Evolutionary conservation across 441 rosid species (phyloP).

Genomic region (Aquilaria agallochum): DNA sequence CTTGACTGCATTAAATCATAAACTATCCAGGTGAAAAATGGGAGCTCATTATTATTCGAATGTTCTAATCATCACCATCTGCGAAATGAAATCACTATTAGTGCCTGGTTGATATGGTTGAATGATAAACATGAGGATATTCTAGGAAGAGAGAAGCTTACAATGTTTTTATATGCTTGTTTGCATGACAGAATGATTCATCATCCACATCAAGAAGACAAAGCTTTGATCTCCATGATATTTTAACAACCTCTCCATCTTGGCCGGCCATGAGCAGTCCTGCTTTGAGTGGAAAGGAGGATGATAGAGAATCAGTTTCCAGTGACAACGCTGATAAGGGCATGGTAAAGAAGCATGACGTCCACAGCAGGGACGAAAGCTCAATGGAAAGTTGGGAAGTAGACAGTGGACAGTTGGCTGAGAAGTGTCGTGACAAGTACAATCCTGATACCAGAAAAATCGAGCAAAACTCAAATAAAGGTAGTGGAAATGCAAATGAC

Average conservation of each 20-base stretch:
- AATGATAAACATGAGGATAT: too few species aligned
- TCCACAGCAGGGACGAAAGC: conserved; percentile 22
- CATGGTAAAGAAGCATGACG: conserved; percentile 42
- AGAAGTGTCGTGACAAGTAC: conserved; percentile 30
- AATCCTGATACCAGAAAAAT: conserved; percentile 29
- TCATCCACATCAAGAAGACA: conserved; percentile 39
- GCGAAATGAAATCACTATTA: background rate
- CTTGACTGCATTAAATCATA: too few species aligned
- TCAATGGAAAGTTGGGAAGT: conserved; percentile 18
- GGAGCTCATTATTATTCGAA: too few species aligned
- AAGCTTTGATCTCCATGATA: conserved; percentile 52
- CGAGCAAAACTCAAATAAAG: conserved; percentile 25
- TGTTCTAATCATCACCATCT: background rate
- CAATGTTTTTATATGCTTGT: conserved; percentile 3
- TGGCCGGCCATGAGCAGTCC: conserved; percentile 34
- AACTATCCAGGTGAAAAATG: too few species aligned
- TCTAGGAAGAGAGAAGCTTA: background rate
- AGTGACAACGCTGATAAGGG: conserved; percentile 64
- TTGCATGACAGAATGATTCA: conserved; percentile 37
- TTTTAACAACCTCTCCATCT: conserved; percentile 36
- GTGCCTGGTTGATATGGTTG: too few species aligned
- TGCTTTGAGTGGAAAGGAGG: conserved; percentile 30
- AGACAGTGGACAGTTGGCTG: conserved; percentile 28
- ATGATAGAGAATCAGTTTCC: conserved; percentile 42
- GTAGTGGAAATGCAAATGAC: conserved; percentile 31